phyloP scores from a whole-genome alignment of 257 asterid genomes.

The Misopates orontium region DNA sequence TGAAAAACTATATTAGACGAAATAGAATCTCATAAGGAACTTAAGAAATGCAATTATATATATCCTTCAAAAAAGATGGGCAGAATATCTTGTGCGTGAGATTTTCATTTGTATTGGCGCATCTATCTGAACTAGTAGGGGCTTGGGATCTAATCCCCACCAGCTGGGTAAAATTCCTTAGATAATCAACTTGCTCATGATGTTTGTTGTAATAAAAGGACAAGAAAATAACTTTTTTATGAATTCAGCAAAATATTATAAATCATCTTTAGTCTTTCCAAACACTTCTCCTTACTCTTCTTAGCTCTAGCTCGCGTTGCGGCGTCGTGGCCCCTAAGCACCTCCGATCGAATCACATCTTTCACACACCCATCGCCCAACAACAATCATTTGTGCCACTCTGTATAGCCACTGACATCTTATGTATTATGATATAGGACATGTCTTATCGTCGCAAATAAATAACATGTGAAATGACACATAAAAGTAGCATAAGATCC shows the following conservation, averaged over 20 bases:
- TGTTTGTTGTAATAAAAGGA: conserved; percentile 35
- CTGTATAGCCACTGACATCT: no score
- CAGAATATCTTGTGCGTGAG: conserved; percentile 31
- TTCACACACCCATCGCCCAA: no score
- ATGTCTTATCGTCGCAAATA: no score
- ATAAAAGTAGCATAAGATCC: no score
- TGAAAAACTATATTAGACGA: not conserved
- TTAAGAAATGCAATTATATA: conserved; percentile 5
- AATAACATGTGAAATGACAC: no score
- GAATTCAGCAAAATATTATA: conserved; percentile 25
- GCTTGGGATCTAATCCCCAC: conserved; percentile 64
- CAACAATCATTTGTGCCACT: no score
- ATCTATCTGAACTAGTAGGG: conserved; percentile 43
- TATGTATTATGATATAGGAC: no score
- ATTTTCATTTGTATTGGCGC: conserved; percentile 35
- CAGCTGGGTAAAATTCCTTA: conserved; percentile 42
- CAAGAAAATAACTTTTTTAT: conserved; percentile 43
- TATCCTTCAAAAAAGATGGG: conserved; percentile 18
- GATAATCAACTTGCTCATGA: conserved; percentile 48
- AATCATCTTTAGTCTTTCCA: not conserved
- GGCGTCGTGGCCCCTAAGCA: conserved; percentile 25
- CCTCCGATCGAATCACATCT: conserved; percentile 39
- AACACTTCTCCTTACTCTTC: conserved; percentile 4
- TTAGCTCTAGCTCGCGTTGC: conserved; percentile 11
- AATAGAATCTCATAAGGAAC: not conserved